Evolutionary conservation across 2,329 filamentous ascomycete species (phyloP).

Genomic region (Sordariomycetes sp.): DNA sequence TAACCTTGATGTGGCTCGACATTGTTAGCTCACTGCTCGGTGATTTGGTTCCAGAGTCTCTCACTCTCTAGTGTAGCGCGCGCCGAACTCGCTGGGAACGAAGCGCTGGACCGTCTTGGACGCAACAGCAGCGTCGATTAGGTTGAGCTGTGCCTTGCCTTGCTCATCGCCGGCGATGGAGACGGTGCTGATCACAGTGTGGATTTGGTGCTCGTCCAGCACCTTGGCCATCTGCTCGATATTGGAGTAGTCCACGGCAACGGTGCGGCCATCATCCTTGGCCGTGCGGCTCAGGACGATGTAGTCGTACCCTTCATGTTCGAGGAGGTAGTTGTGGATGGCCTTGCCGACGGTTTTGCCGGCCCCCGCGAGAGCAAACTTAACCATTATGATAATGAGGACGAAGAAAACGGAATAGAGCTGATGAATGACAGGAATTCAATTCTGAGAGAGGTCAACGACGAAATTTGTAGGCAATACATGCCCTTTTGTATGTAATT

Average conservation of each 20-base stretch:
- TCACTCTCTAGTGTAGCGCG: not conserved
- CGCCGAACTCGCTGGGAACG: slow-evolving; percentile 3
- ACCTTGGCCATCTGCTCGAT: not conserved
- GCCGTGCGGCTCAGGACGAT: not conserved
- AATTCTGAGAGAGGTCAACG: too few relatives aligned
- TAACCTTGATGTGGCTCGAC: too few relatives aligned
- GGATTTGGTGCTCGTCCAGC: slow-evolving; percentile 3
- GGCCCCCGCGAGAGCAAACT: not conserved
- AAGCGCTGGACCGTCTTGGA: slow-evolving; percentile 2
- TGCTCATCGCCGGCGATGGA: not conserved
- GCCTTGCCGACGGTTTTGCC: not conserved
- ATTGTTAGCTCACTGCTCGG: not conserved
- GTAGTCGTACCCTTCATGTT: not conserved
- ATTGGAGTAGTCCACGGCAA: slow-evolving; percentile 2
- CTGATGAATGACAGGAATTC: too few relatives aligned
- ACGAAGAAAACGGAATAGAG: not conserved
- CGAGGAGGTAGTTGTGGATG: not conserved
- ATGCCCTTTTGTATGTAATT: too few relatives aligned
- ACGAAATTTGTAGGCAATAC: too few relatives aligned
- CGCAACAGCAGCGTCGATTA: slow-evolving; percentile 1
- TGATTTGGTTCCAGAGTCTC: not conserved
- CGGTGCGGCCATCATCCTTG: not conserved
- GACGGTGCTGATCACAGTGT: slow-evolving; percentile 1
- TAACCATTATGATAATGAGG: not conserved
- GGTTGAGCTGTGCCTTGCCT: not conserved